A percentile compares a stretch with the other conserved stretches of the same genome.
These are phyloP conservation scores for Fusarium cicatricum DNA, from an alignment of 2,329 filamentous ascomycete genomes.

Conservation along the genomic window DNA sequence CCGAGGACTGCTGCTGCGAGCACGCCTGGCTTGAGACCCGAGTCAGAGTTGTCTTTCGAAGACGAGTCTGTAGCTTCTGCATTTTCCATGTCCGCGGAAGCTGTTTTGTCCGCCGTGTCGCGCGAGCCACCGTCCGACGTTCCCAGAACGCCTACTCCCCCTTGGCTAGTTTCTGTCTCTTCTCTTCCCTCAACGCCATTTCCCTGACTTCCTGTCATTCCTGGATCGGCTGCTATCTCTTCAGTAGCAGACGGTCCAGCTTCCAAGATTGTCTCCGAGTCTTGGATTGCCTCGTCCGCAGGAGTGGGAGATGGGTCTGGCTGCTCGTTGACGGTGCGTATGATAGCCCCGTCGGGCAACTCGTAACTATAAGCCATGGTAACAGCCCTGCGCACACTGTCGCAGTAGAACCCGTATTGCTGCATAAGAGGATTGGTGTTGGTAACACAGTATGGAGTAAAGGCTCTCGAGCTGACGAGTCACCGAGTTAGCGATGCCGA, in stretches of 20 bases:
- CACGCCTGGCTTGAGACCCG: neutral
- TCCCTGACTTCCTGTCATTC: too few species aligned
- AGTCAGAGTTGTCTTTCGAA: too few species aligned
- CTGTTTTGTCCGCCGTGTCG: neutral
- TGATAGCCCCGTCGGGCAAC: neutral
- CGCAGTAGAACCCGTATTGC: constrained; percentile 4
- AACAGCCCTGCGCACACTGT: neutral
- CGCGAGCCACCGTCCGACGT: too few species aligned
- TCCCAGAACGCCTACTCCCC: too few species aligned
- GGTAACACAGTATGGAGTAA: neutral
- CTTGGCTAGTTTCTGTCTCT: too few species aligned
- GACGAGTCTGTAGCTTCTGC: neutral
- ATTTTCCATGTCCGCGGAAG: neutral
- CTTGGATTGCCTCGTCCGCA: neutral
- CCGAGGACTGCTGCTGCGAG: neutral
- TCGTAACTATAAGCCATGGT: neutral
- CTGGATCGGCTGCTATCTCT: neutral
- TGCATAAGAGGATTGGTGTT: constrained; percentile 1
- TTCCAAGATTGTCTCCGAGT: neutral
- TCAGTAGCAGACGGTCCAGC: neutral
- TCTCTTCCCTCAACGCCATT: too few species aligned
- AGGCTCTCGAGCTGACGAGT: neutral
- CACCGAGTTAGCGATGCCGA: neutral
- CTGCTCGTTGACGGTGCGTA: neutral
- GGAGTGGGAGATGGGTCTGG: too few species aligned